phyloP scores from a whole-genome alignment of 768 basidiomycete species.

The Mycena chlorophos region DNA sequence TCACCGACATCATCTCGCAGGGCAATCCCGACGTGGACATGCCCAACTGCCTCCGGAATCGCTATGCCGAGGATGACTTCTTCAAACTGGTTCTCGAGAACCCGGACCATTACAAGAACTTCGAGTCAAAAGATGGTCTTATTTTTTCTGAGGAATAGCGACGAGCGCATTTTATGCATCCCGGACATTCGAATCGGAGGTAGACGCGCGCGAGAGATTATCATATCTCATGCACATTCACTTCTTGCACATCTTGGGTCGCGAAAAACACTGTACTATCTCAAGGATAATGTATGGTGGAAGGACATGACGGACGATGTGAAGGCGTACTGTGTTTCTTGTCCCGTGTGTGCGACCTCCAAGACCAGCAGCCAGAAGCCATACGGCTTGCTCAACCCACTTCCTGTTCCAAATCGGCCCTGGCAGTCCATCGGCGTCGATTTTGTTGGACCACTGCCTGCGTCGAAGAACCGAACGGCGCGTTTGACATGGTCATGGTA shows the following conservation, averaged over 20 bases:
- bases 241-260: slow-evolving; percentile 37
- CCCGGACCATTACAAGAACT: slow-evolving; percentile 28
- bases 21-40: slow-evolving; percentile 1
- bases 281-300: slow-evolving; percentile 14
- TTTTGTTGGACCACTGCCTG: slow-evolving; percentile 34
- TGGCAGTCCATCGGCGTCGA: slow-evolving; percentile 36
- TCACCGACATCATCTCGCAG: slow-evolving; percentile 4
- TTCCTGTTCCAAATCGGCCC: slow-evolving; percentile 22
- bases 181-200: slow-evolving; percentile 22
- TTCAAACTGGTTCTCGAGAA: slow-evolving; percentile 28
- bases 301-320: slow-evolving; percentile 9
- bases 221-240: slow-evolving; percentile 37
- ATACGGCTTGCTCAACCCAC: slow-evolving; percentile 25
- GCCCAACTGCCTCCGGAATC: not conserved
- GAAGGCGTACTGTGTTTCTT: slow-evolving; percentile 2
- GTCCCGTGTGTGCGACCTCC: not conserved
- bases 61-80: slow-evolving; percentile 32
- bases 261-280: slow-evolving; percentile 29
- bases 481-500: slow-evolving; percentile 17
- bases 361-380: slow-evolving; percentile 16
- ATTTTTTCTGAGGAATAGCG: slow-evolving; percentile 17
- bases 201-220: slow-evolving; percentile 21
- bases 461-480: slow-evolving; percentile 11
- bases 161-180: slow-evolving; percentile 19
- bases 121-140: slow-evolving; percentile 24